Evolutionary conservation across 345 rosid species (phyloP).

Genomic region (Eucalyptus marginata): DNA sequence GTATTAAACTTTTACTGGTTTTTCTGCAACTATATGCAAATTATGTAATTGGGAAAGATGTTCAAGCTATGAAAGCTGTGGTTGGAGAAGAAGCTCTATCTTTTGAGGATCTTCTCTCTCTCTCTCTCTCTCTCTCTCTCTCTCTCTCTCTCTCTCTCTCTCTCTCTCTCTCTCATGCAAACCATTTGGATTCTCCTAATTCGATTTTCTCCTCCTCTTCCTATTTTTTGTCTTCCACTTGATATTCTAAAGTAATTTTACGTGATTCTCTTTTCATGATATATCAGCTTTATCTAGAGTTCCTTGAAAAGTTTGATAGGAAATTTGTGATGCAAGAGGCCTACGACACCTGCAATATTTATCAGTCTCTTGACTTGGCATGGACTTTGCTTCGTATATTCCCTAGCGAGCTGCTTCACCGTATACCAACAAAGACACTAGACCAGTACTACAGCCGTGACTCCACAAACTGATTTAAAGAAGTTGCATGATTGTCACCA

Average conservation of each 20-base stretch:
- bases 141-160: too few relatives aligned
- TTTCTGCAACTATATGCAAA: constrained; percentile 73
- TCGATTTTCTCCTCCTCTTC: neutral
- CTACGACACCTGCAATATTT: neutral
- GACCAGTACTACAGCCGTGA: constrained; percentile 15
- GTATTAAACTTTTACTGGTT: neutral
- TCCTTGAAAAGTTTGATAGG: constrained; percentile 81
- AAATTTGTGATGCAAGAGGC: constrained; percentile 50
- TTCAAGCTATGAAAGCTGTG: constrained; percentile 97
- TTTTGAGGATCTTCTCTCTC: constrained; percentile 73
- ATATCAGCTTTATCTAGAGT: constrained; percentile 76
- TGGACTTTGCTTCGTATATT: constrained; percentile 93
- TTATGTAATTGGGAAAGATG: constrained; percentile 93
- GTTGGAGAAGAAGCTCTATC: constrained; percentile 99
- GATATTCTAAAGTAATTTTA: neutral
- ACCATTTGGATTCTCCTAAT: neutral
- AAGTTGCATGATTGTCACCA: too few relatives aligned
- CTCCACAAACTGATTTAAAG: too few relatives aligned
- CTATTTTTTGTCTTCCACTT: neutral
- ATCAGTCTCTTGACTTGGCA: constrained; percentile 6
- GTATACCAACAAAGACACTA: constrained; percentile 83
- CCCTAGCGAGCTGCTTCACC: constrained; percentile 90
- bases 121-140: neutral
- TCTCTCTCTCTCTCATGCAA: neutral
- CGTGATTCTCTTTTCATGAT: neutral